phyloP scores from a whole-genome alignment of 805 yeast species.

The Schwanniomyces polymorphus region DNA sequence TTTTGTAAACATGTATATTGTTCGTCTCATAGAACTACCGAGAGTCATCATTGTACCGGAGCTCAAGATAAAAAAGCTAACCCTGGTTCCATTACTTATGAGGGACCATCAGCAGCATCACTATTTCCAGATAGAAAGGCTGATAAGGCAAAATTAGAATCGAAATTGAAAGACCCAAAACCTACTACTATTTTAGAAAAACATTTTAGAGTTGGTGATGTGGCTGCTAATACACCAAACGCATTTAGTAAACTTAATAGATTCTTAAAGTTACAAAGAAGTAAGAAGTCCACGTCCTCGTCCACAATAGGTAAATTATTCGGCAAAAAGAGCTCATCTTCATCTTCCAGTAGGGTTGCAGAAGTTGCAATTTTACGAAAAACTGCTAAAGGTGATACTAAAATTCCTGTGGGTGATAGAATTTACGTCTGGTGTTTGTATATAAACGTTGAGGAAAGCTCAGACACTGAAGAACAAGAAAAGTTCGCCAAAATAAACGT shows the following conservation, averaged over 20 bases:
- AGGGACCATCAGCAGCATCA: constrained; percentile 42
- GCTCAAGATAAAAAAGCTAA: constrained; percentile 3
- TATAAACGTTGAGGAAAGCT: constrained; percentile 19
- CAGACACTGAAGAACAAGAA: constrained; percentile 20
- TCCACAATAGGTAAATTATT: constrained; percentile 4
- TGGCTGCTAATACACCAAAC: constrained; percentile 14
- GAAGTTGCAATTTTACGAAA: constrained; percentile 40
- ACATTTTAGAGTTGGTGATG: constrained; percentile 29
- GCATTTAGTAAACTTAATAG: constrained; percentile 27
- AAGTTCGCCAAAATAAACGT: constrained; percentile 20
- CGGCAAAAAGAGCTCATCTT: background rate
- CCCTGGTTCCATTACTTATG: constrained; percentile 4
- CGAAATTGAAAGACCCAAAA: constrained; percentile 14
- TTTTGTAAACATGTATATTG: constrained; percentile 48
- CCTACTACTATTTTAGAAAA: constrained; percentile 26
- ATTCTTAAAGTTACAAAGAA: constrained; percentile 25
- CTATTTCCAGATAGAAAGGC: constrained; percentile 54
- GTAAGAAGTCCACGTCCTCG: constrained; percentile 4
- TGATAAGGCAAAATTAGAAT: constrained; percentile 36
- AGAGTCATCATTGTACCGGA: constrained; percentile 32
- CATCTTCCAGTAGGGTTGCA: constrained; percentile 12
- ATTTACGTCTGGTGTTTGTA: constrained; percentile 50
- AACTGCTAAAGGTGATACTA: constrained; percentile 53
- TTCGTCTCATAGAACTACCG: constrained; percentile 45
- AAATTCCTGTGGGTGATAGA: constrained; percentile 43